Evolutionary conservation across 371 early-diverging fungal species (phyloP).

Genomic region (Circinella umbellata): DNA sequence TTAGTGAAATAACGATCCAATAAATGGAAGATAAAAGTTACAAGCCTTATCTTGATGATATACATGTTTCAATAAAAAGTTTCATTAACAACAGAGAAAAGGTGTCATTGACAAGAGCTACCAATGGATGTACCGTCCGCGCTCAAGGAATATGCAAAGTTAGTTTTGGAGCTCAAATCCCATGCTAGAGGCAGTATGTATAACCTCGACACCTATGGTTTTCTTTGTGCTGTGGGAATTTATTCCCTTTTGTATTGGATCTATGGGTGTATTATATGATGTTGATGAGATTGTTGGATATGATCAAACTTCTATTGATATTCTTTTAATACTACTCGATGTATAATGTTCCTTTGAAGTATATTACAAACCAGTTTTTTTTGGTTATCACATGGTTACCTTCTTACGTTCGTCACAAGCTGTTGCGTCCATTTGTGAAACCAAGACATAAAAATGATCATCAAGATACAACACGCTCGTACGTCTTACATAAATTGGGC

Average conservation of each 20-base stretch:
- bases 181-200: not conserved
- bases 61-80: too few species aligned
- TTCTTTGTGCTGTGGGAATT: slow-evolving; percentile 2
- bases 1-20: too few species aligned
- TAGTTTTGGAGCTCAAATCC: not conserved
- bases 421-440: not conserved
- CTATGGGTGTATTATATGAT: not conserved
- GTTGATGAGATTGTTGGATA: not conserved
- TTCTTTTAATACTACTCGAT: not conserved
- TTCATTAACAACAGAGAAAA: too few species aligned
- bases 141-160: not conserved
- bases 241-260: not conserved
- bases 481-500: too few species aligned
- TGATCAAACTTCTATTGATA: not conserved
- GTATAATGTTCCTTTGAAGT: not conserved
- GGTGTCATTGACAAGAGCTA: too few species aligned
- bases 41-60: too few species aligned
- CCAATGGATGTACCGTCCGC: not conserved
- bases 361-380: not conserved
- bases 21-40: too few species aligned
- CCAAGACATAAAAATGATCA: not conserved
- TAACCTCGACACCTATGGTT: not conserved
- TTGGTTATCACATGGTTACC: not conserved
- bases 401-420: not conserved
- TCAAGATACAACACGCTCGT: too few species aligned